Percentiles rank a stretch among this genome's conserved stretches.
Evolutionary conservation across 2,329 filamentous ascomycete species (phyloP).

Genomic region (Sporothrix humicola): DNA sequence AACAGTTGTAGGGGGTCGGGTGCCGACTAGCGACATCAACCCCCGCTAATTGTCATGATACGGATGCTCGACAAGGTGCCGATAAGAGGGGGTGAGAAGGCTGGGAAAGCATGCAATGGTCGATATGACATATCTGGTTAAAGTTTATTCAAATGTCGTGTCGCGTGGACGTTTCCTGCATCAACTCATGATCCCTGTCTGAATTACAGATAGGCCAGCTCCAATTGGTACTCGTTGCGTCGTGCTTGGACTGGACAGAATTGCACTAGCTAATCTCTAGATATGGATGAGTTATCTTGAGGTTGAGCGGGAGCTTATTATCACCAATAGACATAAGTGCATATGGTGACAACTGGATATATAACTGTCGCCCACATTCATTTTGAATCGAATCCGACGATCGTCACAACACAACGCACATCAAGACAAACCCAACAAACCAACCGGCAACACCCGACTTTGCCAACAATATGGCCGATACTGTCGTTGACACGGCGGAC

Average conservation of each 20-base stretch:
- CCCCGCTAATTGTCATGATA: neutral
- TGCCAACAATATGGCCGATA: neutral
- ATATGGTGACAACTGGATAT: neutral
- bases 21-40: neutral
- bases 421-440: neutral
- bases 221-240: constrained; percentile 6
- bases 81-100: neutral
- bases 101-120: too few relatives aligned
- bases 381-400: neutral
- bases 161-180: neutral
- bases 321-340: too few relatives aligned
- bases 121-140: neutral
- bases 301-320: neutral
- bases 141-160: neutral
- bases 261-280: constrained; percentile 1
- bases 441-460: neutral
- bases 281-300: neutral
- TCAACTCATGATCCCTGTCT: neutral
- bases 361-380: neutral
- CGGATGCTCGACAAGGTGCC: neutral
- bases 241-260: neutral
- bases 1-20: neutral
- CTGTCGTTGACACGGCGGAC: neutral
- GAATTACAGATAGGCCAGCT: constrained; percentile 8
- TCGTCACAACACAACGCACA: neutral